Base-by-base conservation (phyloP, 495 filamentous ascomycete genomes). In the Penicillium desertorum region DNA sequence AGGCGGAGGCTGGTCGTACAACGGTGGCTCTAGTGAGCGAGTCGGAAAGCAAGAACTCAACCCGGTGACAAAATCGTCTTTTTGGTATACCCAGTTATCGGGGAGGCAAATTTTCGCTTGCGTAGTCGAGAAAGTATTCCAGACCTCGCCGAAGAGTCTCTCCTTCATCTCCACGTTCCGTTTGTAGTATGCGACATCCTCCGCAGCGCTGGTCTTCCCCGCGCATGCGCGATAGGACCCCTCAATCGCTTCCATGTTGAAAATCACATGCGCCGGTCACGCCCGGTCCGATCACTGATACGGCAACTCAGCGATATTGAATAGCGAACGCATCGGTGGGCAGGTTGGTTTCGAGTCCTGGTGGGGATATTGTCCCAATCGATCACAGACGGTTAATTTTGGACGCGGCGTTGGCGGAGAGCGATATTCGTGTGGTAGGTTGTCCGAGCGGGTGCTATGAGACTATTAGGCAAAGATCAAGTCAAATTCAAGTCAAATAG, bases 1-100 rank as follows among this genome's bases (percentile, higher is more conserved):
- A 23, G 78, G 78, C 25, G 78, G 77, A 10, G 71, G 68, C 22
- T 48, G 45, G 19, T 58, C 64, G 57, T 74, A 71, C 48, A 25
- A 59, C 20, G 52, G 62, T 12, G 56, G 60, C 2, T 62, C 50
- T 9, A 58, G 53, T 10, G 27, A 43, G 25, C 39, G 25, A 53
- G 39, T 22, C 39, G 6, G 10, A 16, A 47, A 45, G 23, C 50
- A 58, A 22, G 69, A 53, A 37, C 56, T 49, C 37, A 60, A 29
- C 54, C 71, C 63, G 20, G 61, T 49, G 7, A 43, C 51, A 19
- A 61, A 25, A 51, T 53, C 54, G 17, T 30, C 41, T 25, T 57
- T 58, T 53, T 16, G 25, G n/a, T 20, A 9, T 10, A 32, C 44
- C 34, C 47, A 51, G 39, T 14, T 16, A 17, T 32, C 32, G 25